These are phyloP conservation scores for Hortaea werneckii DNA, from an alignment of 2,329 filamentous ascomycete species.

Conservation along the genomic window DNA sequence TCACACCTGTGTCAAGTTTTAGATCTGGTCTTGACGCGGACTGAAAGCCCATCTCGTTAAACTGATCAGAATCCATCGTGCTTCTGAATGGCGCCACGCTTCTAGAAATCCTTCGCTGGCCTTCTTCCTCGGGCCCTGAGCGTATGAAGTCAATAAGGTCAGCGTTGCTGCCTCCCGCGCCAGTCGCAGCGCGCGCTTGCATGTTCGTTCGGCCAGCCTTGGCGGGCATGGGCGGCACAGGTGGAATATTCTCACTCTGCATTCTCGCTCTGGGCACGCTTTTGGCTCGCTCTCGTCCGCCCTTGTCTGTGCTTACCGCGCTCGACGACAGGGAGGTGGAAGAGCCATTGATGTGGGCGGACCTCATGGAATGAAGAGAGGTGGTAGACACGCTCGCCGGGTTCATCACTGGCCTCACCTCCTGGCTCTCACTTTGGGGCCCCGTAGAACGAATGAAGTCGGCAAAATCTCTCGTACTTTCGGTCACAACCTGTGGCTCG, in stretches of 20 bases:
- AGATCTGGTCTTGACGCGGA: background rate
- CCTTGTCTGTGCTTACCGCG: slow-evolving; percentile 1
- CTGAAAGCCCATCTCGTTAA: slow-evolving; percentile 31
- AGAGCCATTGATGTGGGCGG: slow-evolving; percentile 8
- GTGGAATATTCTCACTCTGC: slow-evolving; percentile 14
- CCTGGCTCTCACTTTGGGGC: slow-evolving; percentile 35
- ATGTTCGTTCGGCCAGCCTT: slow-evolving; percentile 10
- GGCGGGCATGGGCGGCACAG: slow-evolving; percentile 17
- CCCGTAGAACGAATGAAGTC: slow-evolving; percentile 84
- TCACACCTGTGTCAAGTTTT: slow-evolving; percentile 2
- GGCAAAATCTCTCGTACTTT: slow-evolving; percentile 72
- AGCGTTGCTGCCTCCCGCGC: slow-evolving; percentile 60
- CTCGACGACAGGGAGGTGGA: slow-evolving; percentile 15
- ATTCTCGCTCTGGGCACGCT: slow-evolving; percentile 7
- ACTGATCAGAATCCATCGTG: slow-evolving; percentile 78
- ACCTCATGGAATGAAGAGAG: slow-evolving; percentile 15
- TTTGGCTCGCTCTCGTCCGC: slow-evolving; percentile 5
- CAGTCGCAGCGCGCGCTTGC: slow-evolving; percentile 43
- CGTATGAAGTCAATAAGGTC: slow-evolving; percentile 95
- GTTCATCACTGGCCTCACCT: slow-evolving; percentile 5
- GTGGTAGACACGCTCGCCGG: slow-evolving; percentile 14
- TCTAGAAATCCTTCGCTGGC: slow-evolving; percentile 63
- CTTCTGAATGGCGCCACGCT: slow-evolving; percentile 75
- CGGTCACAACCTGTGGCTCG: slow-evolving; percentile 60
- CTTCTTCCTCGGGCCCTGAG: slow-evolving; percentile 55